Conservation (phyloP, 306 rosid genomes). For the Lotus japonicus region DNA sequence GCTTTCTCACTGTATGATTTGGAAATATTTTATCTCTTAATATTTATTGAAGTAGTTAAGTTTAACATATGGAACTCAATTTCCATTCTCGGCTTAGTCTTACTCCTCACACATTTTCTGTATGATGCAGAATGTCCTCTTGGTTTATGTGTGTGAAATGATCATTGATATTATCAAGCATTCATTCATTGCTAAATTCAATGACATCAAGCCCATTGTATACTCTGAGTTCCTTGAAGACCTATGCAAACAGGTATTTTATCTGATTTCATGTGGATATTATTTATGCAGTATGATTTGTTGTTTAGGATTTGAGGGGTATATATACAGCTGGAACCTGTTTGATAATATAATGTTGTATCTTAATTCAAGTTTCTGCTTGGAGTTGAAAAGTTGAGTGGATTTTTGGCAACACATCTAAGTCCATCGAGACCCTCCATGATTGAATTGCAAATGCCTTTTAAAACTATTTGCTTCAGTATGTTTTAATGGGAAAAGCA, state of each 20-base stretch:
- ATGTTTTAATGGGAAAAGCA: background rate
- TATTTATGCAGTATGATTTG: background rate
- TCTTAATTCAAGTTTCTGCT: constrained; percentile 3
- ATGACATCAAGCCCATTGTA: constrained; percentile 76
- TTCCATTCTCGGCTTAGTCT: constrained; percentile 17
- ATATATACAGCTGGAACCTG: background rate
- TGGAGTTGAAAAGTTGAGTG: background rate
- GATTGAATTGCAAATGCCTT: background rate
- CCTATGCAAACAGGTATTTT: constrained; percentile 82
- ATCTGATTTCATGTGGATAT: constrained; percentile 9
- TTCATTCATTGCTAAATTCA: constrained; percentile 93
- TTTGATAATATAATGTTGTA: constrained; percentile 2
- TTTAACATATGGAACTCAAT: background rate
- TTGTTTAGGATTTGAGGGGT: background rate
- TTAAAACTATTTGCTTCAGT: background rate
- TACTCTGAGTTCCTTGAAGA: constrained; percentile 97
- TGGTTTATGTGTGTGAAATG: constrained; percentile 90
- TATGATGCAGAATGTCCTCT: constrained; percentile 57
- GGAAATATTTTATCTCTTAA: background rate
- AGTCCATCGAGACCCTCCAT: background rate
- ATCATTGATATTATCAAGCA: constrained; percentile 84
- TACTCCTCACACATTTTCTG: constrained; percentile 29
- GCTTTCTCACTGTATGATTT: constrained; percentile 71
- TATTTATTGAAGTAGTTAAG: background rate
- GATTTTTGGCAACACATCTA: constrained; percentile 7